Evolutionary conservation across 2,329 filamentous ascomycete species (phyloP).

Genomic region (Beauveria sp.): DNA sequence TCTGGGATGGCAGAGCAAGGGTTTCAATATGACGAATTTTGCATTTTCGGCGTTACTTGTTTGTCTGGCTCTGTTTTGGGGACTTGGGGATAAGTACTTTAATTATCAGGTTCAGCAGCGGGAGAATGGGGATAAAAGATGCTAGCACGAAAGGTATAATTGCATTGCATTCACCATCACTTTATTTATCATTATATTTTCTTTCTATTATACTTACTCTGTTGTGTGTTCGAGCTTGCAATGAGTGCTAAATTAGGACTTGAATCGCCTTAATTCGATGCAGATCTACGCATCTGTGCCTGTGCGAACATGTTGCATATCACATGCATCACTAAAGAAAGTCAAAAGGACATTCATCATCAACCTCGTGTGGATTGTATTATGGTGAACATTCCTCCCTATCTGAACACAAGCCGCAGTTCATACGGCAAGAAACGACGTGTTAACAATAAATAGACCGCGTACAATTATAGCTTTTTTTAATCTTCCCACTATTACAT

Average conservation of each 20-base stretch:
- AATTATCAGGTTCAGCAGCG: neutral
- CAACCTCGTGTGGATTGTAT: neutral
- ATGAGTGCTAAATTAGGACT: too few species aligned
- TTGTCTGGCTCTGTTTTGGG: neutral
- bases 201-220: neutral
- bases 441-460: neutral
- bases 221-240: neutral
- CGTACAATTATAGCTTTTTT: constrained; percentile 5
- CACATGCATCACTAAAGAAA: too few species aligned
- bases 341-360: neutral
- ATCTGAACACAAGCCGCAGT: neutral
- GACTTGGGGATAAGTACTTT: neutral
- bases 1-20: neutral
- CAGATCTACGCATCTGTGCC: too few species aligned
- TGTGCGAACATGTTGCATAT: too few species aligned
- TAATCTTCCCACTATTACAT: neutral
- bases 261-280: too few species aligned
- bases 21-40: neutral
- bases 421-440: neutral
- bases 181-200: neutral
- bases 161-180: neutral
- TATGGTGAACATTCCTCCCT: neutral
- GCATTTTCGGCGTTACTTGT: constrained; percentile 1
- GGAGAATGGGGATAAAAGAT: neutral
- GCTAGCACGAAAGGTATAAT: neutral